Percentiles rank a stretch among this genome's conserved stretches.
Conservation (phyloP, 2,329 filamentous ascomycete species). For the Verticillium nubilum region DNA sequence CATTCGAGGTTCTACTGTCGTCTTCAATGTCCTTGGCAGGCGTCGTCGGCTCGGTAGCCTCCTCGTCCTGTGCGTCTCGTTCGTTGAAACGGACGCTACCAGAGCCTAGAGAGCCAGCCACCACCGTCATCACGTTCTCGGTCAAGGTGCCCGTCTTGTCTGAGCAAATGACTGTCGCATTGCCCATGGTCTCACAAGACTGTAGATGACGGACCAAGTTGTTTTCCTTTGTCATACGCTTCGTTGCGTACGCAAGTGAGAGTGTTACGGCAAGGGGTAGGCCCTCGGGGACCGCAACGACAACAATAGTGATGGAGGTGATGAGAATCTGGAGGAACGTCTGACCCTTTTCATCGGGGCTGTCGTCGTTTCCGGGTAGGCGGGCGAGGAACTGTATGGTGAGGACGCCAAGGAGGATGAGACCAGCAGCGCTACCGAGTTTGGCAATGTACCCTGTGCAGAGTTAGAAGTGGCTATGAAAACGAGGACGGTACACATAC, state of each 20-base stretch:
- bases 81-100: slow-evolving; percentile 29
- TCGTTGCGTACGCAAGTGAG: slow-evolving; percentile 57
- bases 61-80: slow-evolving; percentile 15
- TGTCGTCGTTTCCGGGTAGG: slow-evolving; percentile 32
- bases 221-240: slow-evolving; percentile 57
- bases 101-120: slow-evolving; percentile 46
- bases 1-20: slow-evolving; percentile 1
- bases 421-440: slow-evolving; percentile 14
- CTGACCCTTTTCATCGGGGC: slow-evolving; percentile 38
- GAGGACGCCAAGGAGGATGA: slow-evolving; percentile 13
- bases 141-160: slow-evolving; percentile 64
- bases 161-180: slow-evolving; percentile 58
- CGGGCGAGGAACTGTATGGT: slow-evolving; percentile 14
- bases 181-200: slow-evolving; percentile 60
- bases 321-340: slow-evolving; percentile 41
- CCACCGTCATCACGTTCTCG: slow-evolving; percentile 58
- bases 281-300: slow-evolving; percentile 56
- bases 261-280: slow-evolving; percentile 56
- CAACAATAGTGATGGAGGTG: slow-evolving; percentile 45
- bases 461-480: not conserved
- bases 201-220: slow-evolving; percentile 54
- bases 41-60: not conserved
- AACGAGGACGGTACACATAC: not conserved
- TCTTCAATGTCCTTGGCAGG: slow-evolving; percentile 1
- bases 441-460: slow-evolving; percentile 15